These are phyloP conservation scores for Calonectria pseudoturangicola DNA, from an alignment of 2,329 filamentous ascomycete species.

Conservation along the genomic window DNA sequence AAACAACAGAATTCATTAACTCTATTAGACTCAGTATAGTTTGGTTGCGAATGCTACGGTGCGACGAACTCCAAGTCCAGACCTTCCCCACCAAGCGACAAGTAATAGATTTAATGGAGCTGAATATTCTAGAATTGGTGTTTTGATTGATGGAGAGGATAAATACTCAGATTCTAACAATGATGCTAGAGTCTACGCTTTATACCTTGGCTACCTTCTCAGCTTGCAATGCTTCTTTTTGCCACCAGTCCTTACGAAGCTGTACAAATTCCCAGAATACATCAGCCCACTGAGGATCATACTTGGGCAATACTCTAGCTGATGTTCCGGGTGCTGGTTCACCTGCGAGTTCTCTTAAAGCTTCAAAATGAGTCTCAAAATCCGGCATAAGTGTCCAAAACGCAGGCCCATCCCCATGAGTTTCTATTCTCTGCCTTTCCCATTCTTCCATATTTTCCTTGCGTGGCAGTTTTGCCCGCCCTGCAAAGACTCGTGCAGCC, in stretches of 20 bases:
- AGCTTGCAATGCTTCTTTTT: not conserved
- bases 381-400: constrained; percentile 49
- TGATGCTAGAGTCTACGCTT: too few relatives aligned
- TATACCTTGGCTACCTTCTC: too few relatives aligned
- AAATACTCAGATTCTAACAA: too few relatives aligned
- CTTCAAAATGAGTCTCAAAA: constrained; percentile 63
- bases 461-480: not conserved
- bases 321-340: constrained; percentile 61
- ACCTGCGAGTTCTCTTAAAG: constrained; percentile 63
- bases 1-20: too few relatives aligned
- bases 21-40: too few relatives aligned
- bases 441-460: not conserved
- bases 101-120: too few relatives aligned
- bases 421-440: not conserved
- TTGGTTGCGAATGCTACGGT: too few relatives aligned
- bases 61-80: too few relatives aligned
- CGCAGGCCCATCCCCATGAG: not conserved
- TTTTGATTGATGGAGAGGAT: too few relatives aligned
- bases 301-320: constrained; percentile 63
- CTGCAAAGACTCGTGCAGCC: not conserved
- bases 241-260: constrained; percentile 8
- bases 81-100: too few relatives aligned
- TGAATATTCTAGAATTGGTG: too few relatives aligned
- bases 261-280: constrained; percentile 31
- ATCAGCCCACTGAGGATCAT: constrained; percentile 62